Evolutionary conservation across 1,284 basidiomycete species (phyloP), one percentile per base, ranked within the genome.

Genomic region (Acaromyces ingoldii): DNA sequence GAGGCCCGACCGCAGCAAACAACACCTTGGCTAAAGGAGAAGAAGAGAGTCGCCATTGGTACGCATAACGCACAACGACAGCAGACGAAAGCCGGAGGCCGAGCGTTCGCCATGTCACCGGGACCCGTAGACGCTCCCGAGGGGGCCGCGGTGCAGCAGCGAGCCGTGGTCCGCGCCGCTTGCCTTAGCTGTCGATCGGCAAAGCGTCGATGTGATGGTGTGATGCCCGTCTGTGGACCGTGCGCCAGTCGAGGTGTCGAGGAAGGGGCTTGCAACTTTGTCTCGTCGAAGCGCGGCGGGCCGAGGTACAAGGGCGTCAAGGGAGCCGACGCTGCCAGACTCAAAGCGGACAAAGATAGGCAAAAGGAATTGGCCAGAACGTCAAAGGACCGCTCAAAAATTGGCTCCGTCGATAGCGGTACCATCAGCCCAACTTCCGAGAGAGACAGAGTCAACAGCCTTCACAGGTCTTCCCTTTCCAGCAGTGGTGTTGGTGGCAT

Each of bases 271-370:
- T 70, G 67, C 36, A 53, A 60, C 25, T 70, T 57, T 24, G 63
- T 70, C 2, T 60, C 65, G 13, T 62, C 58, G 48, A 67, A 65
- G 43, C 55, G 67, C 6, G 67, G 67, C 24, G 67, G 67, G 1
- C 67, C 67, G 10, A 51, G 67, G 13, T 67, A 63, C 60, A 70
- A 70, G 53, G 67, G 67, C 31, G 51, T 65, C 41, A 59, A 55
- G 30, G 67, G 65, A 19, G 56, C 57, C 7, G 65, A 63, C 21
- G 63, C 65, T 1, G 61, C 56, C 43, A 57, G 57, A 36, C 51
- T 60, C 13, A 63, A 63, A 25, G 49, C 49, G 9, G 49, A 51
- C 15, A 44, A 43, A 21, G 49, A 51, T 1, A 46, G 29, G 34
- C 11, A 21, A 30, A 46, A 33, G 29, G 21, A 22, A 6, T 28